Percentiles rank a stretch among this genome's conserved stretches.
Conservation (phyloP, 495 filamentous ascomycete species). For the Penicillium manginii region DNA sequence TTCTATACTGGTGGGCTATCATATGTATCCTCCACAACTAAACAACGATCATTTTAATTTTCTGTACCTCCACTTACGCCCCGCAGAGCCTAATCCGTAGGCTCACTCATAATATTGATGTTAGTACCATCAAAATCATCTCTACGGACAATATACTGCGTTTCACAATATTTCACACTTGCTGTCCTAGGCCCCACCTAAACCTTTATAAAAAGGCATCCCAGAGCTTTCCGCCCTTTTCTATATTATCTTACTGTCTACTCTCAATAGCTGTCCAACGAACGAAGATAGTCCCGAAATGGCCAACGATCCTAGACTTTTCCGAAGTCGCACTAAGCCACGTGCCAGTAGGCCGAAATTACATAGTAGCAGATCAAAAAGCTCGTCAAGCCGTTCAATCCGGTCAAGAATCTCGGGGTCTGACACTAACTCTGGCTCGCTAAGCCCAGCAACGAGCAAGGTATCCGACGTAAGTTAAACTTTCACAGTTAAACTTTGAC, state of each 20-base stretch:
- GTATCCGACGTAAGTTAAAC: neutral
- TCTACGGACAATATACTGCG: neutral
- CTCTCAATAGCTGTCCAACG: neutral
- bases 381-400: neutral
- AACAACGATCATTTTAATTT: neutral
- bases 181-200: neutral
- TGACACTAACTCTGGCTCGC: neutral
- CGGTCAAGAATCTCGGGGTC: neutral
- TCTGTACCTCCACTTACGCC: neutral
- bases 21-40: neutral
- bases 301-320: neutral
- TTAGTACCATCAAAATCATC: neutral
- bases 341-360: neutral
- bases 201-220: neutral
- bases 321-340: neutral
- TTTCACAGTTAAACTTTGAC: neutral
- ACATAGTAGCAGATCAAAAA: neutral
- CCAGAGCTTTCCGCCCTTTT: neutral
- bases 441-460: neutral
- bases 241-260: neutral
- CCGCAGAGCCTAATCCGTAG: neutral
- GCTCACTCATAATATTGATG: neutral
- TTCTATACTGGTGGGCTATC: neutral
- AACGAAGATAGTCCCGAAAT: neutral
- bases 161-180: neutral